A percentile compares a stretch with the other conserved stretches of the same genome.
Conservation (phyloP, 805 yeast species). For the Ogataea nonfermentans region DNA sequence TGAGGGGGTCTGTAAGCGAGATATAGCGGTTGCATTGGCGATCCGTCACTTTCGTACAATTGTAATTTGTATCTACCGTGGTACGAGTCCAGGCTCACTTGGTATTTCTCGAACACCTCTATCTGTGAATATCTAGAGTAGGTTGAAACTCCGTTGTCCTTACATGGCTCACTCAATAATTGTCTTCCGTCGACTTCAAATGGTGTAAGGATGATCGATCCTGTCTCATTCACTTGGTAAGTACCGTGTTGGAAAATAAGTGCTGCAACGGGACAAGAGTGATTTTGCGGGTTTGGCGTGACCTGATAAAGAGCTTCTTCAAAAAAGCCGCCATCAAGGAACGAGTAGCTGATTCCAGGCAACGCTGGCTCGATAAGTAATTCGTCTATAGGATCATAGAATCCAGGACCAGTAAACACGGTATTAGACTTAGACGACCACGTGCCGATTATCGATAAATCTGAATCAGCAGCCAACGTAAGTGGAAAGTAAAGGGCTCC, state of each 20-base stretch:
- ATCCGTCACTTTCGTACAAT: conserved; percentile 74
- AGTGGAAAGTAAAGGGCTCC: background rate
- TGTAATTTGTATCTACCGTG: conserved; percentile 80
- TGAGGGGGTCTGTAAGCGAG: conserved; percentile 90
- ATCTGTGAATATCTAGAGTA: conserved; percentile 74
- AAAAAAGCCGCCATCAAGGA: conserved; percentile 86
- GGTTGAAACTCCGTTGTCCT: conserved; percentile 52
- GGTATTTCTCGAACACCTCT: conserved; percentile 56
- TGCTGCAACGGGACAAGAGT: conserved; percentile 80
- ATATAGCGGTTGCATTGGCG: conserved; percentile 81
- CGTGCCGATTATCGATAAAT: conserved; percentile 65
- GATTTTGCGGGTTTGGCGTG: conserved; percentile 64
- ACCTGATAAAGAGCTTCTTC: conserved; percentile 90
- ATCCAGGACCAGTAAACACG: conserved; percentile 95
- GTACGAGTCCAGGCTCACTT: conserved; percentile 67
- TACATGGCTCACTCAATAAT: conserved; percentile 83
- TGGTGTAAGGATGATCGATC: conserved; percentile 69
- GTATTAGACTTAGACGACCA: conserved; percentile 94
- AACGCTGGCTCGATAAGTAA: conserved; percentile 90
- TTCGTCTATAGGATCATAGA: conserved; percentile 95
- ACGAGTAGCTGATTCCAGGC: conserved; percentile 91
- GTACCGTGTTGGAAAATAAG: conserved; percentile 88
- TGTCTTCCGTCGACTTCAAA: conserved; percentile 90
- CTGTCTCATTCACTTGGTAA: conserved; percentile 60
- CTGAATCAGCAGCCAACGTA: conserved; percentile 7